Conservation (phyloP, 805 yeast species). For the Zygosaccharomyces rouxii region DNA sequence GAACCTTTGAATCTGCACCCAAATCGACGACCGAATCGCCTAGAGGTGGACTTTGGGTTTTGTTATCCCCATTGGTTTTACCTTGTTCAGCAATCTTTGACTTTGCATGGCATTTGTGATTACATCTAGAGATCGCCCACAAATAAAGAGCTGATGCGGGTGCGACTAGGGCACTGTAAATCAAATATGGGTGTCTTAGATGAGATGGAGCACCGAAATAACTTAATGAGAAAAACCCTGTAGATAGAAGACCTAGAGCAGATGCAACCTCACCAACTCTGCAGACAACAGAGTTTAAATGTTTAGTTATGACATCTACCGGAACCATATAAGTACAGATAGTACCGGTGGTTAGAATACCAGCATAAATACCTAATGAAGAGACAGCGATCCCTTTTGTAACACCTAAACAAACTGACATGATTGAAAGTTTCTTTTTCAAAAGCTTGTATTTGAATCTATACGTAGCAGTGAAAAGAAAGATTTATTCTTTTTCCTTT, state of each 20-base stretch:
- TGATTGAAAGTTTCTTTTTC: background rate
- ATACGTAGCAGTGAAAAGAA: background rate
- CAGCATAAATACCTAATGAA: conserved; percentile 61
- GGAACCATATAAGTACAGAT: conserved; percentile 32
- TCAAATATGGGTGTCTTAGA: conserved; percentile 67
- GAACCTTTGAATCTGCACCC: conserved; percentile 15
- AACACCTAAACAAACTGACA: conserved; percentile 25
- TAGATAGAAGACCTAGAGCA: conserved; percentile 45
- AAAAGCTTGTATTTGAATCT: background rate
- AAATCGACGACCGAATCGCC: conserved; percentile 30
- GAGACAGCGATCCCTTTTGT: conserved; percentile 64
- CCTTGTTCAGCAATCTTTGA: background rate
- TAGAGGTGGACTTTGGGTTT: conserved; percentile 10
- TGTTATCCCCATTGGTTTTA: background rate
- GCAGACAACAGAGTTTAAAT: conserved; percentile 20
- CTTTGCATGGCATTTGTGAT: conserved; percentile 9
- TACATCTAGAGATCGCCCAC: conserved; percentile 17
- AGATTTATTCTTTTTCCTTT: background rate
- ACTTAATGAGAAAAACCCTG: conserved; percentile 50
- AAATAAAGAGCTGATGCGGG: conserved; percentile 22
- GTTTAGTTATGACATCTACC: conserved; percentile 16
- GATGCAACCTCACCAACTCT: conserved; percentile 23
- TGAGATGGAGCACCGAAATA: conserved; percentile 50
- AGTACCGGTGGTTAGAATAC: conserved; percentile 38
- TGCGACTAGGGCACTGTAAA: conserved; percentile 46